Conservation (phyloP, 768 basidiomycete genomes). For the Rhizopogon sp. region DNA sequence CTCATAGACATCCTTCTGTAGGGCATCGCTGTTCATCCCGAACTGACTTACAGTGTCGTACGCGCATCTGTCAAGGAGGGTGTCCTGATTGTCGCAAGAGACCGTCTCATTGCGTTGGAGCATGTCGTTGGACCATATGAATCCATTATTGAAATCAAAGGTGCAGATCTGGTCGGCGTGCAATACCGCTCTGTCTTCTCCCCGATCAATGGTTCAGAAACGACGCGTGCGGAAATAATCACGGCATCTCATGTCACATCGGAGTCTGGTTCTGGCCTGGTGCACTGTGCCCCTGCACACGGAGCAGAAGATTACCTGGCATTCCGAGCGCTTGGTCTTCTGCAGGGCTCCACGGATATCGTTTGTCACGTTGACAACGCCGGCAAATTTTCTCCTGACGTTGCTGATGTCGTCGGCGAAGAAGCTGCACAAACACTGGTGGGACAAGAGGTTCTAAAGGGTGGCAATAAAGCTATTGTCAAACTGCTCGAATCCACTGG, state of each 20-base stretch:
- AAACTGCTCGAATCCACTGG: slow-evolving; percentile 50
- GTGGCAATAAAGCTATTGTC: slow-evolving; percentile 65
- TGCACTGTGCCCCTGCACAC: slow-evolving; percentile 94
- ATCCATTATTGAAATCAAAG: slow-evolving; percentile 17
- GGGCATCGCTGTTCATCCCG: slow-evolving; percentile 86
- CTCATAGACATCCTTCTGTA: slow-evolving; percentile 23
- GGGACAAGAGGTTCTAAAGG: slow-evolving; percentile 69
- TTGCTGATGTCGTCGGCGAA: slow-evolving; percentile 55
- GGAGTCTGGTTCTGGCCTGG: slow-evolving; percentile 89
- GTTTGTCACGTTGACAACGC: slow-evolving; percentile 79
- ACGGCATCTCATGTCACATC: slow-evolving; percentile 74
- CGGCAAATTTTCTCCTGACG: slow-evolving; percentile 64
- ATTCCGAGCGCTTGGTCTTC: slow-evolving; percentile 53
- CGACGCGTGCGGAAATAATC: slow-evolving; percentile 41
- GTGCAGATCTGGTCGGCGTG: slow-evolving; percentile 51
- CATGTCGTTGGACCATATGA: slow-evolving; percentile 16
- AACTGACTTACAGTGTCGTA: slow-evolving; percentile 64
- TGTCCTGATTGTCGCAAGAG: slow-evolving; percentile 45
- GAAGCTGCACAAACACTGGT: slow-evolving; percentile 40
- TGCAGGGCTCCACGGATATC: slow-evolving; percentile 38
- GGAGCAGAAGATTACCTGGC: slow-evolving; percentile 87
- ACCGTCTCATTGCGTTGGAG: slow-evolving; percentile 37
- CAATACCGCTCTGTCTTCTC: slow-evolving; percentile 62
- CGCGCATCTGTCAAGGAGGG: slow-evolving; percentile 21
- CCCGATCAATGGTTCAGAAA: slow-evolving; percentile 9